Evolutionary conservation across 164 flowering plant genomes (phyloP), one percentile per base, ranked within the genome.

Genomic region (Dillenia turbinata): DNA sequence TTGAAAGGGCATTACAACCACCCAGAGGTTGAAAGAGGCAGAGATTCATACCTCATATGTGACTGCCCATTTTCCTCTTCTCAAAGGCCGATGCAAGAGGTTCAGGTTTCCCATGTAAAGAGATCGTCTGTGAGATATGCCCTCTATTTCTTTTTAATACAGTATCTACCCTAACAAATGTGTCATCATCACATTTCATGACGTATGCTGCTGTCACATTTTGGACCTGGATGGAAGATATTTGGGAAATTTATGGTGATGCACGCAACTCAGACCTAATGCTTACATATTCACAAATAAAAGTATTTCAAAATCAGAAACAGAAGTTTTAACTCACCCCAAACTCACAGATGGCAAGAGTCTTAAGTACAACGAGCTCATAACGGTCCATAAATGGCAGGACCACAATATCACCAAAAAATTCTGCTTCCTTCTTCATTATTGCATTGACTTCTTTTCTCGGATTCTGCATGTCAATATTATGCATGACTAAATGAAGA

Each of bases 171-270:
- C 97, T 80, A 45, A 88, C 73, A 72, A 94, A 94, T 54, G 92
- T 94, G 69, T 94, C 98, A 69, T 94, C 98, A 65, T 91, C 97
- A 73, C 98, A 86, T 73, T 94, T 94, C 98, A 94, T 89, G 48
- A 91, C 75, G 59, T 89, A 79, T 59, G 84, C 77, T 56, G 98
- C 93, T 52, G 85, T 74, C 53, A 83, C 73, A 68, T 87, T 91
- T 67, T 73, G 86, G 57, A 88, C 83, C 98, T 94, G 87, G 75
- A 81, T 33, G 15, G 26, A 52, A 48, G 44, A 19, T 46, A 12
- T 14, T 54, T 13, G 53, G 5, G 15, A 16, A 7, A 22, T 40
- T 9, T 14, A 55, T 62, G 47, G 49, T 9, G 40, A n/a, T 44
- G 2, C 9, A 52, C 49, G 1, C 9, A 54, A 15, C 6, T 22